phyloP scores from a whole-genome alignment of 225 moss, liverwort and hornwort species.

The Physcomitrium patens region DNA sequence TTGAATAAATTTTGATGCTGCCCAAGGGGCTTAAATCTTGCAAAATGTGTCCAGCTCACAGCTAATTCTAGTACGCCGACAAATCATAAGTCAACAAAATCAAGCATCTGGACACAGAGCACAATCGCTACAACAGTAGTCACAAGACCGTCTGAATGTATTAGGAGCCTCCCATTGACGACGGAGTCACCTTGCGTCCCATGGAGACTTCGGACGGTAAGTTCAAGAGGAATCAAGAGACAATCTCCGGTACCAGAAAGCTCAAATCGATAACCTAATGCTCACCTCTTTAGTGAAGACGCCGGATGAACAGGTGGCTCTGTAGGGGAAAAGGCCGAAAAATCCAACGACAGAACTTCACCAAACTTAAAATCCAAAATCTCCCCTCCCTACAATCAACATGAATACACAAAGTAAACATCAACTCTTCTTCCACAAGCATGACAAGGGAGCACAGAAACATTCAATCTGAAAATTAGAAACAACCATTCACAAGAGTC shows the following conservation, averaged over 20 bases:
- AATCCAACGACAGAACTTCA: constrained; percentile 22
- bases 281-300: constrained; percentile 65
- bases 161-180: too few species aligned
- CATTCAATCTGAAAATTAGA: not conserved
- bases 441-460: not conserved
- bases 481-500: not conserved
- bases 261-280: constrained; percentile 1
- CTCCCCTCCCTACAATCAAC: constrained; percentile 70
- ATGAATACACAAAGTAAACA: constrained; percentile 22
- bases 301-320: constrained; percentile 71
- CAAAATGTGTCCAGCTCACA: not conserved
- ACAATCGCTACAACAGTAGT: not conserved
- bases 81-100: not conserved
- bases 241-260: not conserved
- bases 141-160: not conserved
- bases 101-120: not conserved
- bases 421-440: not conserved
- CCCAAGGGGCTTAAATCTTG: not conserved
- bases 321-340: constrained; percentile 49
- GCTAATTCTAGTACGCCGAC: not conserved
- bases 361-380: constrained; percentile 67
- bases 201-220: not conserved
- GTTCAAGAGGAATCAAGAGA: not conserved
- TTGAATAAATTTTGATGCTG: too few species aligned
- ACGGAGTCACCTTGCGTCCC: not conserved